Conservation (phyloP, 495 filamentous ascomycete genomes). For the Xylaria grammica region DNA sequence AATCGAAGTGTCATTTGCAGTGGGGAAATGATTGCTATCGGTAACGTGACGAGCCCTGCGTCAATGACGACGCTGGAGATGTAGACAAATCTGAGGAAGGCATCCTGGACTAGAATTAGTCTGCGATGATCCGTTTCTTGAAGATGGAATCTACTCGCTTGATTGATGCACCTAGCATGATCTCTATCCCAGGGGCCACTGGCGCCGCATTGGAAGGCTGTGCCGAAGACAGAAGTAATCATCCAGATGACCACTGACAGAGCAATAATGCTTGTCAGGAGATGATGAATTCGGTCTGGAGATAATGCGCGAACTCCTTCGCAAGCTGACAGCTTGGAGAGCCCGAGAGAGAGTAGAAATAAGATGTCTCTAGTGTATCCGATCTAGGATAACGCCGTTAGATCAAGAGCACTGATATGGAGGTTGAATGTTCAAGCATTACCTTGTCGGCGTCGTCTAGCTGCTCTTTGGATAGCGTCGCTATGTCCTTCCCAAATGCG, state of each 20-base stretch:
- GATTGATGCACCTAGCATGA: conserved; percentile 42
- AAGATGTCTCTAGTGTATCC: conserved; percentile 34
- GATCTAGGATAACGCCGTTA: conserved; percentile 17
- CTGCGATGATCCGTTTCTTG: not conserved
- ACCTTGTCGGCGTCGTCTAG: conserved; percentile 30
- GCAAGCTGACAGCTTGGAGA: conserved; percentile 34
- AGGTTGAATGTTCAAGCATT: not conserved
- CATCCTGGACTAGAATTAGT: conserved; percentile 23
- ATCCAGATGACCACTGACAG: conserved; percentile 35
- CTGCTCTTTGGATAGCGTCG: conserved; percentile 25
- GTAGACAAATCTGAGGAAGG: conserved; percentile 49
- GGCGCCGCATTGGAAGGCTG: conserved; percentile 49
- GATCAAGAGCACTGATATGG: not conserved
- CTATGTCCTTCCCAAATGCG: conserved; percentile 28
- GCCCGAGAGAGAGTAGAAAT: conserved; percentile 31
- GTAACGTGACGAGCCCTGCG: conserved; percentile 43
- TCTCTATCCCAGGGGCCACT: conserved; percentile 47
- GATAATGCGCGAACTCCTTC: conserved; percentile 29
- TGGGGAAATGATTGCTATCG: conserved; percentile 43
- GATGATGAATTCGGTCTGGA: conserved; percentile 29
- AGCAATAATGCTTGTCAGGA: conserved; percentile 22
- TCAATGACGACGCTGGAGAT: conserved; percentile 52
- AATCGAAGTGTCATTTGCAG: conserved; percentile 28
- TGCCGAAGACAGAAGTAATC: conserved; percentile 38
- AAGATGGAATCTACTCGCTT: conserved; percentile 30